Conservation (phyloP, 768 basidiomycete genomes). For the Trametes cubensis region DNA sequence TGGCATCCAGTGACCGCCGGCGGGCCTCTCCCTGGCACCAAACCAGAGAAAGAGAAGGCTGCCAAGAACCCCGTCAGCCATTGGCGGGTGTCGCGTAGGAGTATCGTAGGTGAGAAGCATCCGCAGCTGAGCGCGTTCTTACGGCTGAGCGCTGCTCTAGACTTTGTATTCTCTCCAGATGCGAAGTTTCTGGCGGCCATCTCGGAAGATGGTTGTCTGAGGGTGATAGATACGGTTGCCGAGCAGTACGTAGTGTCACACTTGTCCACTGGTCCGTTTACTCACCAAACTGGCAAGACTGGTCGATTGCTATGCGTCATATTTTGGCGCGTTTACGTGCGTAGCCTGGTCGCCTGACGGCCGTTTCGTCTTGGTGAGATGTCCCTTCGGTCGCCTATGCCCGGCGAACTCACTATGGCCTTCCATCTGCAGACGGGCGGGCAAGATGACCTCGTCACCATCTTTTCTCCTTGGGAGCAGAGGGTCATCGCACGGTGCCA, state of each 20-base stretch:
- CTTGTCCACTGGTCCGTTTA: not conserved
- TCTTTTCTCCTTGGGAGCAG: slow-evolving; percentile 94
- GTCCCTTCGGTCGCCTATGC: too few relatives aligned
- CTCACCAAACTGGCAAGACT: slow-evolving; percentile 51
- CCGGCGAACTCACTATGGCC: not conserved
- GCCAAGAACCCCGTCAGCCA: slow-evolving; percentile 90
- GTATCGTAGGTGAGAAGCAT: slow-evolving; percentile 65
- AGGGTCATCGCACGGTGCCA: slow-evolving; percentile 94
- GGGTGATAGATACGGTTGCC: slow-evolving; percentile 85
- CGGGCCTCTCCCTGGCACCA: slow-evolving; percentile 36
- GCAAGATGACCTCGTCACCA: slow-evolving; percentile 94
- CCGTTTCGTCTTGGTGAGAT: slow-evolving; percentile 78
- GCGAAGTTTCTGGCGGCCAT: slow-evolving; percentile 88
- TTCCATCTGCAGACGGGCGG: slow-evolving; percentile 73
- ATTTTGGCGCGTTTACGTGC: slow-evolving; percentile 89
- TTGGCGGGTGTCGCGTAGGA: slow-evolving; percentile 76
- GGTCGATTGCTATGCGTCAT: slow-evolving; percentile 92
- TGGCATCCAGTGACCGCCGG: slow-evolving; percentile 73
- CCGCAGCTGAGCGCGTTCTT: not conserved
- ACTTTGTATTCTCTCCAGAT: slow-evolving; percentile 93
- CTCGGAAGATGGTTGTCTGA: slow-evolving; percentile 88
- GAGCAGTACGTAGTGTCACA: slow-evolving; percentile 64
- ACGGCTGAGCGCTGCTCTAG: slow-evolving; percentile 41
- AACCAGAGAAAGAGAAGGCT: slow-evolving; percentile 61
- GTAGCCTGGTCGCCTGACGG: slow-evolving; percentile 97